Base-by-base conservation (phyloP, 345 rosid genomes). In the Streptanthus diversifolius region DNA sequence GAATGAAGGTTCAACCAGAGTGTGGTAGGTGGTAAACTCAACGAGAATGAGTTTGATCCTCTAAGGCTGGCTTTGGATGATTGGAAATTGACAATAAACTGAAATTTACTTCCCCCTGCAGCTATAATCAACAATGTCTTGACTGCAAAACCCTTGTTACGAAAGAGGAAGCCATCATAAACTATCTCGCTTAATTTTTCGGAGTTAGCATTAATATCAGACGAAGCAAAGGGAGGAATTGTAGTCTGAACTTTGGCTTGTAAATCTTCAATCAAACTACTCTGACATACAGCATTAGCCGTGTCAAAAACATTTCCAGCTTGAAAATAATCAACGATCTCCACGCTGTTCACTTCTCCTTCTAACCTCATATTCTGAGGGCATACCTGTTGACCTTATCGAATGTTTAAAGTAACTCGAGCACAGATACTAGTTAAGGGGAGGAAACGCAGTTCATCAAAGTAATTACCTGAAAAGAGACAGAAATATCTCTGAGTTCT, bases 1-100 rank as follows among this genome's bases (percentile, higher is more conserved):
- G 85, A 83, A 56, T 72, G 60, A 71, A 85, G 83, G 82, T 88
- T 79, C 80, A 87, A 78, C 99, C 99, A 95, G 45, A 87, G 68
- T 62, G 78, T 63, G 33, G 88, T 80, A 37, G 83, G 83, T 9
- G 99, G 97, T 58, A 91, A 71, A 63, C 78, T 78, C 82, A 91
- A 66, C 19, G 90, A 87, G 74, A 90, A 88, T 43, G 77, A 85
- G 57, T 71, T 79, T 60, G 82, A 57, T 56, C 83, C 80, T 10
- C 66, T 59, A 59, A 73, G 72, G 55, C 76, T 79, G 45, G 74
- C 84, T 63, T 74, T 83, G 49, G 85, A 77, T 57, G 77, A 78
- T 70, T 80, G 70, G 60, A 77, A 73, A 59, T 63, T 75, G 24
- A 74, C 70, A 40, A 75, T 25, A 76, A 80, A 80, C 53, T 81